These are phyloP conservation scores for Populus euphratica DNA, from an alignment of 345 rosid species.

Conservation along the genomic window DNA sequence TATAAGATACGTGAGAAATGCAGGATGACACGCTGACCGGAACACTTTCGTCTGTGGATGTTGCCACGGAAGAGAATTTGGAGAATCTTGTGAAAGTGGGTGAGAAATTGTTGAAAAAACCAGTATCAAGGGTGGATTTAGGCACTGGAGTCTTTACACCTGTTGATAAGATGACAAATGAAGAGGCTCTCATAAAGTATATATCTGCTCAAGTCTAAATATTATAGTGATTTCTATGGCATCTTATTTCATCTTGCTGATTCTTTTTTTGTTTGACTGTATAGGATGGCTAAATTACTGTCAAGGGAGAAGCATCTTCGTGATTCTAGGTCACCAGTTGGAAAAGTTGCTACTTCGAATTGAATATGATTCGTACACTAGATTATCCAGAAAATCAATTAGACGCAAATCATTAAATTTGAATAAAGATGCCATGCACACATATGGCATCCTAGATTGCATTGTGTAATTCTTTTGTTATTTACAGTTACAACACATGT, in stretches of 20 bases:
- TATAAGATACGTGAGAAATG: background rate
- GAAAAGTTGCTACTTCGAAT: background rate
- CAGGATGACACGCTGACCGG: slow-evolving; percentile 45
- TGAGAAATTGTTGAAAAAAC: slow-evolving; percentile 47
- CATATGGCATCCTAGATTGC: too few relatives aligned
- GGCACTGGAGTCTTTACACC: slow-evolving; percentile 45
- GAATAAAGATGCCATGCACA: too few relatives aligned
- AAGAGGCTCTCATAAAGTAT: slow-evolving; percentile 53
- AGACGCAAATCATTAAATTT: too few relatives aligned
- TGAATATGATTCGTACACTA: background rate
- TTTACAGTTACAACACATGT: too few relatives aligned
- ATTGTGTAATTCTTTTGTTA: too few relatives aligned
- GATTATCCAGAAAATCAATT: too few relatives aligned
- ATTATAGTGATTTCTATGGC: background rate
- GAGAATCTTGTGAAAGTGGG: slow-evolving; percentile 43
- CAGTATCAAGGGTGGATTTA: slow-evolving; percentile 45
- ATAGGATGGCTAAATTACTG: slow-evolving; percentile 57
- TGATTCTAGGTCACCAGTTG: slow-evolving; percentile 33
- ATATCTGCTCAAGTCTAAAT: background rate
- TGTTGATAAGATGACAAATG: slow-evolving; percentile 33
- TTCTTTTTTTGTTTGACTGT: background rate
- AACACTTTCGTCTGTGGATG: background rate
- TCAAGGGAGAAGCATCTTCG: slow-evolving; percentile 56
- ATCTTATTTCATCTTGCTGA: background rate
- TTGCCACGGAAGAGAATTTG: slow-evolving; percentile 7